Percentiles rank a stretch among this genome's conserved stretches.
Evolutionary conservation across 495 filamentous ascomycete genomes (phyloP).

Genomic region (Parathielavia hyrcaniae): DNA sequence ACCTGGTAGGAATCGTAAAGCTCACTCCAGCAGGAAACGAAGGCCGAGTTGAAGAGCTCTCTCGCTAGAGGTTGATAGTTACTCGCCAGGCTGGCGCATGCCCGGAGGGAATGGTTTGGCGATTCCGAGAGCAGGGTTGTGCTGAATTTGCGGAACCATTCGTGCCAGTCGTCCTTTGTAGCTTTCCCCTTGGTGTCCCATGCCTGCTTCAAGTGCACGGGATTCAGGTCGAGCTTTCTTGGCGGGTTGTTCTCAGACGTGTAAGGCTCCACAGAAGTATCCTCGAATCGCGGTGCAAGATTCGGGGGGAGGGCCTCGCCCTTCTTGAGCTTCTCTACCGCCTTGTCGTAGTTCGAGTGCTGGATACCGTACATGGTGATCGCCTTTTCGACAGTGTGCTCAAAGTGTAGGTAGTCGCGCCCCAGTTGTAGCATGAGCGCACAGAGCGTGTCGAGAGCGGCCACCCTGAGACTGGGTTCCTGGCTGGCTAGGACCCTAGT

Average conservation of each 20-base stretch:
- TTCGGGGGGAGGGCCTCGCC: constrained; percentile 91
- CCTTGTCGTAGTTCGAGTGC: constrained; percentile 81
- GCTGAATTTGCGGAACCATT: constrained; percentile 96
- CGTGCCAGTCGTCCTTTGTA: constrained; percentile 96
- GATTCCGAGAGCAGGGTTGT: constrained; percentile 93
- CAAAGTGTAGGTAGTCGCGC: constrained; percentile 88
- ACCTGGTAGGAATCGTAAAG: constrained; percentile 79
- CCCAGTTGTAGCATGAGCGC: constrained; percentile 94
- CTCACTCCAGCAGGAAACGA: constrained; percentile 98
- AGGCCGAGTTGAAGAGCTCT: constrained; percentile 95
- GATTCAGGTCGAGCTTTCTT: constrained; percentile 93
- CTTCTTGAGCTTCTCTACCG: constrained; percentile 87
- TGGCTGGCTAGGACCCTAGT: constrained; percentile 65
- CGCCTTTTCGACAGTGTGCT: constrained; percentile 80
- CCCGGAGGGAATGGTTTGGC: constrained; percentile 86
- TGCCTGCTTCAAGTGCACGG: constrained; percentile 92
- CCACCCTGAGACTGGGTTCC: constrained; percentile 67
- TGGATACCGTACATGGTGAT: constrained; percentile 62
- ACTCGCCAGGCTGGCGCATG: constrained; percentile 84
- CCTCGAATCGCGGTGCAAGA: constrained; percentile 76
- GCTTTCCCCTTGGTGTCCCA: constrained; percentile 96
- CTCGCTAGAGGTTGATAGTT: constrained; percentile 87
- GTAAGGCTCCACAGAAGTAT: constrained; percentile 67
- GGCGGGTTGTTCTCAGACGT: constrained; percentile 70
- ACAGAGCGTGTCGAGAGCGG: constrained; percentile 92